A percentile compares a stretch with the other conserved stretches of the same genome.
Conservation (phyloP, 805 yeast genomes). For the Schwanniomyces polymorphus region DNA sequence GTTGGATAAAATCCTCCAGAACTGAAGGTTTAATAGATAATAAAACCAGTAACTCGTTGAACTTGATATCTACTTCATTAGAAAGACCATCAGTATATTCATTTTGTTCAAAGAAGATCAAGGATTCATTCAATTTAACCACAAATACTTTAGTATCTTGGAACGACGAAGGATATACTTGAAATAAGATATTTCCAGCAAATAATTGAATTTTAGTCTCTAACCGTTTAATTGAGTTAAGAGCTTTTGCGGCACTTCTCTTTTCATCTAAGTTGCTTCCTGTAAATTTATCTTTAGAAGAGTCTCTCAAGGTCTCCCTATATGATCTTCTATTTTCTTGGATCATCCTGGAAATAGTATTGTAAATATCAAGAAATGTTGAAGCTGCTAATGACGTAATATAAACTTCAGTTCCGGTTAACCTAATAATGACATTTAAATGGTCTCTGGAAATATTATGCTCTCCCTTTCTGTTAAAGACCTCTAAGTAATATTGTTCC, state of each 20-base stretch:
- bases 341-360: conserved; percentile 66
- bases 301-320: conserved; percentile 69
- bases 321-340: conserved; percentile 75
- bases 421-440: conserved; percentile 49
- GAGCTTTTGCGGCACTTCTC: conserved; percentile 2
- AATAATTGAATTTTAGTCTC: conserved; percentile 68
- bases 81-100: conserved; percentile 46
- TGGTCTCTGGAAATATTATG: conserved; percentile 55
- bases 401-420: conserved; percentile 58
- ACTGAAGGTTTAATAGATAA: conserved; percentile 58
- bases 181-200: conserved; percentile 56
- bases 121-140: conserved; percentile 53
- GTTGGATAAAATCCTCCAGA: conserved; percentile 48
- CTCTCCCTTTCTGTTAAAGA: conserved; percentile 68
- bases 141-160: conserved; percentile 76
- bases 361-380: conserved; percentile 73
- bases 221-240: conserved; percentile 37
- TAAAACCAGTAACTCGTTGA: conserved; percentile 66
- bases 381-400: conserved; percentile 86
- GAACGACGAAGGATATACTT: conserved; percentile 81
- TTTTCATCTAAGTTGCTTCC: neutral
- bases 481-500: conserved; percentile 47
- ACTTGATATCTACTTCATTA: conserved; percentile 58
- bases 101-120: conserved; percentile 53
- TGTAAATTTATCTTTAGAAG: conserved; percentile 24